Conservation (phyloP, 768 basidiomycete genomes). For the Gloeostereum incarnatum region DNA sequence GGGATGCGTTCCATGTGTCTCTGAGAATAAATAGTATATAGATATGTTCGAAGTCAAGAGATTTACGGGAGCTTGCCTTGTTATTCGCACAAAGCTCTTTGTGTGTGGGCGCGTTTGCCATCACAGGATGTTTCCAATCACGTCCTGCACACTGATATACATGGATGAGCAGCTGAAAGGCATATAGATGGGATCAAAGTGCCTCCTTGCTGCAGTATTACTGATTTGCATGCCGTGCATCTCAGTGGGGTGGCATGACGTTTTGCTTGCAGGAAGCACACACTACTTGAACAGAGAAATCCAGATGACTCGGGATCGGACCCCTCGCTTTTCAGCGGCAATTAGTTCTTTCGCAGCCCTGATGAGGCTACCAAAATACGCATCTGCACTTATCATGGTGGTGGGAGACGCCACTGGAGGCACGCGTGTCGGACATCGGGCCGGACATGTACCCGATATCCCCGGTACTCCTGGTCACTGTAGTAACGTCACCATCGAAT, state of each 20-base stretch:
- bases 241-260: not conserved
- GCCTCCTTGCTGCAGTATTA: constrained; percentile 15
- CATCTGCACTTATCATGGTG: too few relatives aligned
- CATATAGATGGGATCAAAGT: not conserved
- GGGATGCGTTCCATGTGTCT: constrained; percentile 23
- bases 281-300: not conserved
- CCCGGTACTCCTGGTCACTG: too few relatives aligned
- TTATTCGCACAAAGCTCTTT: constrained; percentile 24
- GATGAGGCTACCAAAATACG: not conserved
- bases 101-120: constrained; percentile 13
- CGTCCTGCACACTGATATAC: constrained; percentile 7
- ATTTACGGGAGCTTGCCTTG: too few relatives aligned
- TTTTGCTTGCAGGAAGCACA: not conserved
- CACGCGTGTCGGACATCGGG: too few relatives aligned
- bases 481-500: too few relatives aligned
- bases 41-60: too few relatives aligned
- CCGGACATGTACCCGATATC: too few relatives aligned
- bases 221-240: constrained; percentile 14
- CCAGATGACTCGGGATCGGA: not conserved
- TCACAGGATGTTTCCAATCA: constrained; percentile 21
- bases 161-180: not conserved
- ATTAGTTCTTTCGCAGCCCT: not conserved
- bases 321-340: not conserved
- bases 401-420: too few relatives aligned
- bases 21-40: constrained; percentile 15